Conservation (phyloP, 2,329 filamentous ascomycete species). For the Pseudogymnoascus verrucosus region DNA sequence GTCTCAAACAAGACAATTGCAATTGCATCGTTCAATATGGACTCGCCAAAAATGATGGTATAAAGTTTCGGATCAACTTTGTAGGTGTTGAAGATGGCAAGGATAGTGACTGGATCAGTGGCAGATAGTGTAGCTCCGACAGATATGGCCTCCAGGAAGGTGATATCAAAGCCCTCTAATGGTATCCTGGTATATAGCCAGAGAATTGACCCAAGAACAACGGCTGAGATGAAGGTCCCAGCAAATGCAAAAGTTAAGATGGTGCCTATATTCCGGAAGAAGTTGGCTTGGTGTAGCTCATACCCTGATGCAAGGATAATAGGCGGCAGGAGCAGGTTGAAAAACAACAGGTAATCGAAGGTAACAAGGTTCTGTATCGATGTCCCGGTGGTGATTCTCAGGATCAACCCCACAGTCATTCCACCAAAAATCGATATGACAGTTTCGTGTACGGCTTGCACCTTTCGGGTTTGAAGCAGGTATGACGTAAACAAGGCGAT, state of each 20-base stretch:
- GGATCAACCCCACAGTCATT: slow-evolving; percentile 91
- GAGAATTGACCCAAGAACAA: slow-evolving; percentile 85
- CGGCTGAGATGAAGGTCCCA: slow-evolving; percentile 90
- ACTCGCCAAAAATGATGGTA: slow-evolving; percentile 97
- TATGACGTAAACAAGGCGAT: slow-evolving; percentile 95
- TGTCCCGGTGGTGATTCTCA: slow-evolving; percentile 72
- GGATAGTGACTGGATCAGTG: slow-evolving; percentile 93
- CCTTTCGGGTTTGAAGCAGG: slow-evolving; percentile 90
- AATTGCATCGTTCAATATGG: slow-evolving; percentile 95
- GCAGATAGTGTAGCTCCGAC: slow-evolving; percentile 94
- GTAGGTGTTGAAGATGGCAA: slow-evolving; percentile 98
- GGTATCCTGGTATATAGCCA: slow-evolving; percentile 85
- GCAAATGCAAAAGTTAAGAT: slow-evolving; percentile 97
- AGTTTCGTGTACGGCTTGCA: slow-evolving; percentile 95
- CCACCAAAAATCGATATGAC: slow-evolving; percentile 97
- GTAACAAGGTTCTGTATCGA: slow-evolving; percentile 85
- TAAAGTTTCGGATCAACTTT: slow-evolving; percentile 98
- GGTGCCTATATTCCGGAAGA: slow-evolving; percentile 95
- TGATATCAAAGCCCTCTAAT: slow-evolving; percentile 75
- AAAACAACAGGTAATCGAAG: slow-evolving; percentile 99
- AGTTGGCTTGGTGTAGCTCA: slow-evolving; percentile 96
- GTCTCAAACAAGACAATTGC: slow-evolving; percentile 98
- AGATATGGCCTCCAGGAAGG: slow-evolving; percentile 91
- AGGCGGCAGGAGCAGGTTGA: slow-evolving; percentile 95
- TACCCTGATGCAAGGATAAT: slow-evolving; percentile 97